Evolutionary conservation across 495 filamentous ascomycete genomes (phyloP).

Genomic region (Clohesyomyces aquaticus): DNA sequence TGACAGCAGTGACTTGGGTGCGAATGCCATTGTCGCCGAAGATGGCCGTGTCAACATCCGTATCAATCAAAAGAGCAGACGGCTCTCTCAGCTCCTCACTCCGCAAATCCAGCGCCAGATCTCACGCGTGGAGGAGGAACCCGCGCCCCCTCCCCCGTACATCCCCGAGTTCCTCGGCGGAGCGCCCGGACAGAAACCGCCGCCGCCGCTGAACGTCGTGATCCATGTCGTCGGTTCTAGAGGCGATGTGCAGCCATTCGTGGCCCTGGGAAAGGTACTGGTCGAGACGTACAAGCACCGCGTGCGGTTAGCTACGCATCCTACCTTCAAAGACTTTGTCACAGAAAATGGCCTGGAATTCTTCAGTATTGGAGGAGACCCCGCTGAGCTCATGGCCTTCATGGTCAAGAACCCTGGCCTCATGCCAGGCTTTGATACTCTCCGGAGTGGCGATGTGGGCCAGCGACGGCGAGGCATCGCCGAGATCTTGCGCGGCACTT

Average conservation of each 20-base stretch:
- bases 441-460: constrained; percentile 49
- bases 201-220: constrained; percentile 54
- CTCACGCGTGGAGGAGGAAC: constrained; percentile 48
- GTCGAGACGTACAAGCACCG: constrained; percentile 53
- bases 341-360: constrained; percentile 61
- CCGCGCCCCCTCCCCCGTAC: constrained; percentile 59
- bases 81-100: constrained; percentile 66
- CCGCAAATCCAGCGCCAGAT: constrained; percentile 67
- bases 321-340: constrained; percentile 62
- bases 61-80: constrained; percentile 66
- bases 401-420: constrained; percentile 54
- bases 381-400: constrained; percentile 64
- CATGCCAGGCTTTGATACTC: constrained; percentile 50
- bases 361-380: constrained; percentile 67
- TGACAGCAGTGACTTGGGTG: constrained; percentile 58
- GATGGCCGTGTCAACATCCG: constrained; percentile 78
- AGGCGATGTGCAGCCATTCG: constrained; percentile 60
- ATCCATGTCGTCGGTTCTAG: constrained; percentile 60
- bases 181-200: constrained; percentile 59
- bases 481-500: constrained; percentile 66
- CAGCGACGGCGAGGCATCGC: constrained; percentile 51
- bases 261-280: constrained; percentile 58
- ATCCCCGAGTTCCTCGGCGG: constrained; percentile 66
- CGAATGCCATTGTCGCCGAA: constrained; percentile 58
- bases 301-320: constrained; percentile 67